Base-by-base conservation (phyloP, 148 eudicot genomes). In the Arbutus unedo region DNA sequence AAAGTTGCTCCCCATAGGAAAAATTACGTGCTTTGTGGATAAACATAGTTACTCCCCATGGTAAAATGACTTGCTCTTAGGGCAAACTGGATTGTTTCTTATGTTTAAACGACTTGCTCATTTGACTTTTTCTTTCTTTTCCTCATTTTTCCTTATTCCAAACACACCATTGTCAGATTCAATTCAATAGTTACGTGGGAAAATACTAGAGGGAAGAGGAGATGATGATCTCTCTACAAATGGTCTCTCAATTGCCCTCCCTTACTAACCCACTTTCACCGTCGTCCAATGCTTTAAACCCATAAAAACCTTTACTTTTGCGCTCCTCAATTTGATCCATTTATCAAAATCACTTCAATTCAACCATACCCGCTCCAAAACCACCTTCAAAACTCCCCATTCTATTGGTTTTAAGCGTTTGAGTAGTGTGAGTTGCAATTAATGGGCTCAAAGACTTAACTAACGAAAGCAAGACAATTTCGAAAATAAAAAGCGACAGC, bases 201-300 rank as follows among this genome's bases (percentile, higher is more conserved):
- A 78, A 45, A 79, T 14, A 54, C 18, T 10, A 18, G 53, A 73
- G 77, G 53, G 41, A 60, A 66, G 79, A 60, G 38, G 66, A 82
- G 80, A 90, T 85, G 97, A 85, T 89, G 83, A 85, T 90, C 80
- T 82, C 92, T 82, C 76, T 88, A 18, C 84, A 87, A 68, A 74
- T 83, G n/a, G 70, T 87, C 75, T 83, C 91, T 72, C 89, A 87
- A 43, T 77, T 82, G 47, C 78, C 87, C 81, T 89, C 88, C n/a
- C 79, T 86, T 76, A 67, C 88, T 38, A 85, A 50, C 85, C 88
- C 76, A 86, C 76, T 60, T 82, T 75, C 84, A 62, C 51, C 81
- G 60, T 83, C 79, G 18, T 83, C 79, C 83, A 82, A 53, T 81
- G 77, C 85, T 54, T 81, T 53, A 70, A 8, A 31, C 44, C 84